Conservation (phyloP, 2,329 filamentous ascomycete genomes). For the Beauveria medogensis region DNA sequence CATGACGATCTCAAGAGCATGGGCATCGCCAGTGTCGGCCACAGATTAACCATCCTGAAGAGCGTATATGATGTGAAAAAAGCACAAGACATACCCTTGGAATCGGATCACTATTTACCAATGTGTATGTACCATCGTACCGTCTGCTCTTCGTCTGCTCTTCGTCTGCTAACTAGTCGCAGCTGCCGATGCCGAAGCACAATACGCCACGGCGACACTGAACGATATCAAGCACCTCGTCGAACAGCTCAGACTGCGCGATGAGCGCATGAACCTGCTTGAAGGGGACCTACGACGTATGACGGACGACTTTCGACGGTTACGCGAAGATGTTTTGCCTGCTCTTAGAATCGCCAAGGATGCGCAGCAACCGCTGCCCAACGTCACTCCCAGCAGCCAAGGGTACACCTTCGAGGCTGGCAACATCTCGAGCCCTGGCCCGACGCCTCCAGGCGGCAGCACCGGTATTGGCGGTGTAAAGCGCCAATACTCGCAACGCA, state of each 20-base stretch:
- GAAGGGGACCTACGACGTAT: slow-evolving; percentile 78
- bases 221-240: slow-evolving; percentile 90
- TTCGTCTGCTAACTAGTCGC: slow-evolving; percentile 8
- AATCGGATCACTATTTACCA: slow-evolving; percentile 89
- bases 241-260: slow-evolving; percentile 78
- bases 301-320: slow-evolving; percentile 77
- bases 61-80: slow-evolving; percentile 95
- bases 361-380: slow-evolving; percentile 76
- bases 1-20: slow-evolving; percentile 95
- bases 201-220: slow-evolving; percentile 80
- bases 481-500: slow-evolving; percentile 68
- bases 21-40: slow-evolving; percentile 86
- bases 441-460: slow-evolving; percentile 41
- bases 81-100: slow-evolving; percentile 82
- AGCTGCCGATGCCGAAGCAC: slow-evolving; percentile 84
- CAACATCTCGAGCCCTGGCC: slow-evolving; percentile 44
- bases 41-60: slow-evolving; percentile 90
- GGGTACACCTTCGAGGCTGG: slow-evolving; percentile 43
- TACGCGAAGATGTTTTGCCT: slow-evolving; percentile 87
- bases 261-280: slow-evolving; percentile 77
- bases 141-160: neutral
- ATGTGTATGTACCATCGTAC: slow-evolving; percentile 54
- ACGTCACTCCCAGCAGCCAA: slow-evolving; percentile 26
- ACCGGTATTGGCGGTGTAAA: slow-evolving; percentile 57
- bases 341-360: slow-evolving; percentile 88